A percentile compares a stretch with the other conserved stretches of the same genome.
Evolutionary conservation across 2,329 filamentous ascomycete genomes (phyloP).

Genomic region (Colletotrichum tropicale): DNA sequence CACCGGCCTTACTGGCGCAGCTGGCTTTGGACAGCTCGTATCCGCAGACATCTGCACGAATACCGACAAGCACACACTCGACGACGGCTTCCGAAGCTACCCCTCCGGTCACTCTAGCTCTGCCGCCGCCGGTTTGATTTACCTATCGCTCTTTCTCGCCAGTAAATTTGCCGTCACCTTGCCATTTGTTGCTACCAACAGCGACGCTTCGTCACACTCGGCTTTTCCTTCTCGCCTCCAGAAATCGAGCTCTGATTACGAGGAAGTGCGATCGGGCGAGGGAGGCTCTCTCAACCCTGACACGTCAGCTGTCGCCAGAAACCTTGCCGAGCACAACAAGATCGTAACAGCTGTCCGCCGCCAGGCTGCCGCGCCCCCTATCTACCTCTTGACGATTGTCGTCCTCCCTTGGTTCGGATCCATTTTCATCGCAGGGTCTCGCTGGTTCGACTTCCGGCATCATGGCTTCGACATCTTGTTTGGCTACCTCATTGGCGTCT

Average conservation of each 20-base stretch:
- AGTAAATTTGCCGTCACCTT: constrained; percentile 80
- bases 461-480: constrained; percentile 92
- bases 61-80: constrained; percentile 61
- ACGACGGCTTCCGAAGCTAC: constrained; percentile 87
- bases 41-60: constrained; percentile 78
- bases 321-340: constrained; percentile 37
- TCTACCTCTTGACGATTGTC: constrained; percentile 75
- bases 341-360: constrained; percentile 62
- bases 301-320: constrained; percentile 25
- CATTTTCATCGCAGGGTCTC: constrained; percentile 82
- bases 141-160: constrained; percentile 85
- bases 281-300: constrained; percentile 10
- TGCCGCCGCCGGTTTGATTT: constrained; percentile 80
- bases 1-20: constrained; percentile 33
- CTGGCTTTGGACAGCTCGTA: constrained; percentile 67
- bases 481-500: constrained; percentile 78
- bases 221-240: constrained; percentile 78
- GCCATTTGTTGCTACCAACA: constrained; percentile 65
- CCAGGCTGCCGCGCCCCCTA: constrained; percentile 80
- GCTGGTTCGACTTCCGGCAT: constrained; percentile 88
- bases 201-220: constrained; percentile 56
- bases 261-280: constrained; percentile 25
- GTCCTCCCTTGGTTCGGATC: constrained; percentile 76
- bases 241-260: constrained; percentile 42
- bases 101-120: constrained; percentile 62